A percentile compares a stretch with the other conserved stretches of the same genome.
These are phyloP conservation scores for Inonotus hispidus DNA, from an alignment of 1,284 basidiomycete genomes.

Conservation along the genomic window DNA sequence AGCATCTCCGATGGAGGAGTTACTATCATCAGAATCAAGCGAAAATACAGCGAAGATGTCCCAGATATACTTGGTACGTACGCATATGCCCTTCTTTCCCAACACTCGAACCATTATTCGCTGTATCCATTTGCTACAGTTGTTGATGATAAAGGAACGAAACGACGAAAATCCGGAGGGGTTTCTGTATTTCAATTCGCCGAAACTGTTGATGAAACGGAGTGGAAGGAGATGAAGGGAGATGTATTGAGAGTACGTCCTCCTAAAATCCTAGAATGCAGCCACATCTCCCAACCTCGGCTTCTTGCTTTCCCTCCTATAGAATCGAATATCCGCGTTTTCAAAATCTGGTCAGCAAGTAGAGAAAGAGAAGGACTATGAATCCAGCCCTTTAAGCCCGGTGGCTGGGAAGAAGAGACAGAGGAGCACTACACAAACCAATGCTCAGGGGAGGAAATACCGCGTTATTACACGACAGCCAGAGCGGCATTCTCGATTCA, in stretches of 20 bases:
- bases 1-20: slow-evolving; percentile 26
- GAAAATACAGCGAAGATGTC: slow-evolving; percentile 73
- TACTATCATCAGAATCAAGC: slow-evolving; percentile 72
- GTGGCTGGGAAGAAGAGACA: background rate
- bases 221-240: slow-evolving; percentile 57
- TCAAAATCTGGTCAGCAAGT: slow-evolving; percentile 18
- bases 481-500: slow-evolving; percentile 14
- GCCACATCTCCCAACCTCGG: too few relatives aligned
- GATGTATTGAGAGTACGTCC: slow-evolving; percentile 54
- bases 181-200: slow-evolving; percentile 71
- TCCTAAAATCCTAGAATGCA: too few relatives aligned
- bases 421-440: slow-evolving; percentile 2
- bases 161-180: slow-evolving; percentile 37
- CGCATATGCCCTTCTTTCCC: too few relatives aligned
- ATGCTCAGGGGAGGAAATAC: slow-evolving; percentile 11
- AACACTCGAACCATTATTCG: too few relatives aligned
- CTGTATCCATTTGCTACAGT: slow-evolving; percentile 37
- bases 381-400: background rate
- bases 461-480: slow-evolving; percentile 16
- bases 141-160: slow-evolving; percentile 51
- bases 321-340: slow-evolving; percentile 42
- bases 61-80: slow-evolving; percentile 65
- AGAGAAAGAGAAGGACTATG: background rate
- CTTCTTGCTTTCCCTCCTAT: background rate
- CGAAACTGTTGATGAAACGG: slow-evolving; percentile 63